A percentile compares a stretch with the other conserved stretches of the same genome.
Conservation (phyloP, 1,284 basidiomycete genomes). For the Tylopilus sp. region DNA sequence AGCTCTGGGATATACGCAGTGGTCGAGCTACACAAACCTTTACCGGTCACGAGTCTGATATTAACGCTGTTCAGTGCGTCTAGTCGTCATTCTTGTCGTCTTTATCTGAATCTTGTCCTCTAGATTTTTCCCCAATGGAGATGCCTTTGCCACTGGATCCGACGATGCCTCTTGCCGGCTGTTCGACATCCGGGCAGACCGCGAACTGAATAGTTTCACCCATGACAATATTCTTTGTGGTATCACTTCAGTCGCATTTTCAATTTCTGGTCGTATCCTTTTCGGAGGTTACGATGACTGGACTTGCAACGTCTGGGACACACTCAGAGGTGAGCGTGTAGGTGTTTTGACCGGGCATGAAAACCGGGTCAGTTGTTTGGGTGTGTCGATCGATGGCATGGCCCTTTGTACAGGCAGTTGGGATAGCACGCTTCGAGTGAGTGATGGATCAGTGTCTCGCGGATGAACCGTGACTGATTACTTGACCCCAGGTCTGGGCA, state of each 20-base stretch:
- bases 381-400: constrained; percentile 95
- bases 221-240: constrained; percentile 99
- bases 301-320: constrained; percentile 99
- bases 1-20: constrained; percentile 97
- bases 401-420: constrained; percentile 97
- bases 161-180: constrained; percentile 98
- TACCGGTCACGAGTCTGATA: constrained; percentile 97
- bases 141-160: constrained; percentile 97
- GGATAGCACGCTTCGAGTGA: constrained; percentile 93
- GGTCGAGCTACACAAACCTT: constrained; percentile 98
- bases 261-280: constrained; percentile 92
- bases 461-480: constrained; percentile 11
- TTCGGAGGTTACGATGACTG: constrained; percentile 99
- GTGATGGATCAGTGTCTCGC: constrained; percentile 30
- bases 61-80: constrained; percentile 95
- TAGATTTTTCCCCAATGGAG: constrained; percentile 99
- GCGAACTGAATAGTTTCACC: constrained; percentile 94
- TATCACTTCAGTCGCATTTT: constrained; percentile 98
- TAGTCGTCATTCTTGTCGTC: constrained; percentile 14
- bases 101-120: constrained; percentile 12
- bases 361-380: constrained; percentile 95
- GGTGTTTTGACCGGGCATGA: constrained; percentile 97
- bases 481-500: constrained; percentile 52
- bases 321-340: constrained; percentile 95
- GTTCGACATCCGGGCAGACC: constrained; percentile 96